Percentiles rank a stretch among this genome's conserved stretches.
These are phyloP conservation scores for Ochetophila trinervis DNA, from an alignment of 306 rosid species.

Conservation along the genomic window DNA sequence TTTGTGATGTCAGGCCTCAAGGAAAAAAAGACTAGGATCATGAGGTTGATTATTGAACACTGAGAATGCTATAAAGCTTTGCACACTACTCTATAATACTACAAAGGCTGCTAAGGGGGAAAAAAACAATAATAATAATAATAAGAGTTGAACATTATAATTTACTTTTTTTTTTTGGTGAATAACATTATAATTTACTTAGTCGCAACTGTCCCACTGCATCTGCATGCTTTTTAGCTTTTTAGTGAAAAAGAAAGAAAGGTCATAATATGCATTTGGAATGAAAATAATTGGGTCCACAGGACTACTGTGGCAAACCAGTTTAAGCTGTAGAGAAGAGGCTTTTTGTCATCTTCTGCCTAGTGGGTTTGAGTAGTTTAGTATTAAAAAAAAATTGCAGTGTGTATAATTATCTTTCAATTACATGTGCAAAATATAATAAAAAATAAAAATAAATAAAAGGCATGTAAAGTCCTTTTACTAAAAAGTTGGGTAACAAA, in stretches of 20 bases:
- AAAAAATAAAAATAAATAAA: conserved; percentile 12
- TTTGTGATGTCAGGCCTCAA: background rate
- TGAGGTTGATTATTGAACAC: conserved; percentile 42
- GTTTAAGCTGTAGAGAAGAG: conserved; percentile 4
- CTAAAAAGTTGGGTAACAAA: conserved; percentile 14
- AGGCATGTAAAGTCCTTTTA: conserved; percentile 16
- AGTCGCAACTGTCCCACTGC: conserved; percentile 13
- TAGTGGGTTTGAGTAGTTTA: background rate
- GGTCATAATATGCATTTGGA: background rate
- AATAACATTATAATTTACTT: background rate
- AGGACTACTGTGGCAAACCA: conserved; percentile 2
- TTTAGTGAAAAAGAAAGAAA: background rate
- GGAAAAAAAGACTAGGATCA: conserved; percentile 21
- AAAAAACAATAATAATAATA: background rate
- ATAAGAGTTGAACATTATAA: too few species aligned
- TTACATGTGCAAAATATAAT: conserved; percentile 25
- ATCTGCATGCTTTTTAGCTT: too few species aligned
- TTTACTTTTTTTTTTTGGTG: too few species aligned
- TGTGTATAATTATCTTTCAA: background rate
- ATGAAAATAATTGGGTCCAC: background rate
- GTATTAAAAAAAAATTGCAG: background rate
- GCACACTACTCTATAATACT: background rate
- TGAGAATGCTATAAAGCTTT: conserved; percentile 16
- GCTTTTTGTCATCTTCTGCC: conserved; percentile 12
- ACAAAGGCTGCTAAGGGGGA: conserved; percentile 28